phyloP scores from a whole-genome alignment of 371 early-diverging fungal genomes.

The Mucor velutinosus region DNA sequence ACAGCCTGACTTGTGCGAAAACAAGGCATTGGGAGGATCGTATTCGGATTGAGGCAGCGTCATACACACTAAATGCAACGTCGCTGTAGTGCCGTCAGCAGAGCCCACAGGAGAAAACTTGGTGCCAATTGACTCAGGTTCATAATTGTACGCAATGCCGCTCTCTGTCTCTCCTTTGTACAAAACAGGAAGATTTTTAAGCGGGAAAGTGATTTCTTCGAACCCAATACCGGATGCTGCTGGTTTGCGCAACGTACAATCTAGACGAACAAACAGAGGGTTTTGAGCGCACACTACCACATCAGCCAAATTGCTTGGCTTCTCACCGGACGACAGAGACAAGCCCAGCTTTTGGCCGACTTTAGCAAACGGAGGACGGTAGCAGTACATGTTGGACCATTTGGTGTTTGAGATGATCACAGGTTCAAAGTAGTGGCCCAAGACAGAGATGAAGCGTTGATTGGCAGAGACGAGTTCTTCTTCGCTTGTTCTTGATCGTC shows the following conservation, averaged over 20 bases:
- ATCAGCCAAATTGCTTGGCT: slow-evolving; percentile 53
- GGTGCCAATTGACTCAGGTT: slow-evolving; percentile 68
- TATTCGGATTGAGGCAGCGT: slow-evolving; percentile 59
- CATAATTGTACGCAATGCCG: slow-evolving; percentile 50
- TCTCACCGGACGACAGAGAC: slow-evolving; percentile 40
- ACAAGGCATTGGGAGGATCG: slow-evolving; percentile 34
- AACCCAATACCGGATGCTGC: slow-evolving; percentile 37
- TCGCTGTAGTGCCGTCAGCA: slow-evolving; percentile 71
- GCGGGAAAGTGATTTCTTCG: slow-evolving; percentile 52
- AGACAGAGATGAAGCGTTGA: slow-evolving; percentile 56
- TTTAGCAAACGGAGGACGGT: slow-evolving; percentile 62
- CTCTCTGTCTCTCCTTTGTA: slow-evolving; percentile 48
- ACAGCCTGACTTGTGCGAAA: slow-evolving; percentile 33
- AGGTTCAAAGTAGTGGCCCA: slow-evolving; percentile 69
- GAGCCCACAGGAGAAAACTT: slow-evolving; percentile 69
- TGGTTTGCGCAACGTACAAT: slow-evolving; percentile 64
- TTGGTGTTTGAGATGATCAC: slow-evolving; percentile 50
- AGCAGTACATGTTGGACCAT: slow-evolving; percentile 64
- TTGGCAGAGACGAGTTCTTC: slow-evolving; percentile 53
- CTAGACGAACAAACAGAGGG: slow-evolving; percentile 67
- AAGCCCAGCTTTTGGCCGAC: slow-evolving; percentile 36
- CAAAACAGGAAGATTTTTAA: slow-evolving; percentile 57
- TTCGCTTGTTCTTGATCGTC: slow-evolving; percentile 27
- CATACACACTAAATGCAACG: slow-evolving; percentile 65
- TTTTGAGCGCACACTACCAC: slow-evolving; percentile 62